phyloP scores from a whole-genome alignment of 1,139 yeast species.

The Candida pseudoviswanathii region DNA sequence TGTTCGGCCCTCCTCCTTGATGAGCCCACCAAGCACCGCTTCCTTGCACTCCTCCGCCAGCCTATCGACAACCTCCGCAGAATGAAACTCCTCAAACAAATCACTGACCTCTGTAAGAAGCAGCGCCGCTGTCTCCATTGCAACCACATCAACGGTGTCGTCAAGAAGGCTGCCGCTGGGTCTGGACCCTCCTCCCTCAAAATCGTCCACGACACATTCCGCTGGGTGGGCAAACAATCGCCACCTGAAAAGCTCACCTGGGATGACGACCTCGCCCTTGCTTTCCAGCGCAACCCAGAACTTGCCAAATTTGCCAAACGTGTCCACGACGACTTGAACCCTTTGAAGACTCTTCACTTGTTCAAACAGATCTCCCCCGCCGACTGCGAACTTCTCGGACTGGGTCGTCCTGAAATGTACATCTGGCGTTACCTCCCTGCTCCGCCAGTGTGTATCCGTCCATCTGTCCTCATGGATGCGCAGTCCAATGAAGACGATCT shows the following conservation, averaged over 20 bases:
- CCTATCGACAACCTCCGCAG: conserved; percentile 91
- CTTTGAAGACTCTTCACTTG: conserved; percentile 81
- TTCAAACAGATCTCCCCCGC: conserved; percentile 83
- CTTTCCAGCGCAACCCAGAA: conserved; percentile 77
- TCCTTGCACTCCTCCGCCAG: conserved; percentile 73
- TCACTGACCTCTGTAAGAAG: conserved; percentile 91
- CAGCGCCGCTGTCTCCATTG: conserved; percentile 90
- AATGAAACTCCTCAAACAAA: conserved; percentile 81
- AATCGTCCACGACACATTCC: conserved; percentile 91
- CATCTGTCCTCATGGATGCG: conserved; percentile 93
- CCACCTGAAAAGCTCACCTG: conserved; percentile 84
- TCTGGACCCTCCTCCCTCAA: conserved; percentile 91
- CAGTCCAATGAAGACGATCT: conserved; percentile 96
- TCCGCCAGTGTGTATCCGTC: conserved; percentile 98
- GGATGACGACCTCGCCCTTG: conserved; percentile 82
- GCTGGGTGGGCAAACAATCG: conserved; percentile 92
- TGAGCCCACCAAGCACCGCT: conserved; percentile 69
- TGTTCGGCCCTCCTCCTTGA: conserved; percentile 81
- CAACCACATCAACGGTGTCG: conserved; percentile 92
- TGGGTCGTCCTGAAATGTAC: conserved; percentile 95
- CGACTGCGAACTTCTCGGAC: conserved; percentile 91
- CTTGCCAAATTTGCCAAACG: conserved; percentile 83
- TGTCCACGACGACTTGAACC: conserved; percentile 93
- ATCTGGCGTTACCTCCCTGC: conserved; percentile 98
- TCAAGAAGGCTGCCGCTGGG: conserved; percentile 93